Percentiles rank a stretch among this genome's conserved stretches.
Conservation (phyloP, 164 flowering plant genomes). For the Chimonanthus praecox region DNA sequence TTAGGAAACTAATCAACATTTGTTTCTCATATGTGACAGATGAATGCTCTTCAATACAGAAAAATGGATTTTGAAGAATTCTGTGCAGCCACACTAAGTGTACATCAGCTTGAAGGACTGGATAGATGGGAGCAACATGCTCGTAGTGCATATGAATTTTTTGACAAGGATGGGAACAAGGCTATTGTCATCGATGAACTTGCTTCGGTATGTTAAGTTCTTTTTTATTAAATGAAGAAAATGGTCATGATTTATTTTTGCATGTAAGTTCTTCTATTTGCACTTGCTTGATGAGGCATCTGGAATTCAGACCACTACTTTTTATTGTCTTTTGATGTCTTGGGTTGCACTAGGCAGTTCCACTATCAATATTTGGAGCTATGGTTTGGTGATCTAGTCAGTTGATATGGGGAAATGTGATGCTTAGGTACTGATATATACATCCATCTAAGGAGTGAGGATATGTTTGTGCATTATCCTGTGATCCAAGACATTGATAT, state of each 20-base stretch:
- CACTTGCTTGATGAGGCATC: neutral
- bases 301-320: neutral
- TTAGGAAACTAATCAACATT: too few species aligned
- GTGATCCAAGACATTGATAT: too few species aligned
- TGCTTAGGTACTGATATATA: too few species aligned
- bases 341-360: neutral
- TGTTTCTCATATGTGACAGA: conserved; percentile 34
- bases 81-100: conserved; percentile 85
- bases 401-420: too few species aligned
- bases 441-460: too few species aligned
- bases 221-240: neutral
- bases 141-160: conserved; percentile 79
- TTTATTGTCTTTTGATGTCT: neutral
- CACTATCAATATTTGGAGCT: neutral
- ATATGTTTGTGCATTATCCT: too few species aligned
- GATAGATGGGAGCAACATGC: conserved; percentile 93
- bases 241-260: neutral
- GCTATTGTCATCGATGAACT: conserved; percentile 87
- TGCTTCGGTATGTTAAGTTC: conserved; percentile 61
- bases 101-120: conserved; percentile 88
- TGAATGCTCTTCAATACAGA: conserved; percentile 80
- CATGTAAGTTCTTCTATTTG: neutral
- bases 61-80: conserved; percentile 94
- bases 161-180: conserved; percentile 88
- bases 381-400: neutral